Evolutionary conservation across 83 land plant genomes (phyloP), one percentile per base, ranked within the genome.

Genomic region (Picea abies): DNA sequence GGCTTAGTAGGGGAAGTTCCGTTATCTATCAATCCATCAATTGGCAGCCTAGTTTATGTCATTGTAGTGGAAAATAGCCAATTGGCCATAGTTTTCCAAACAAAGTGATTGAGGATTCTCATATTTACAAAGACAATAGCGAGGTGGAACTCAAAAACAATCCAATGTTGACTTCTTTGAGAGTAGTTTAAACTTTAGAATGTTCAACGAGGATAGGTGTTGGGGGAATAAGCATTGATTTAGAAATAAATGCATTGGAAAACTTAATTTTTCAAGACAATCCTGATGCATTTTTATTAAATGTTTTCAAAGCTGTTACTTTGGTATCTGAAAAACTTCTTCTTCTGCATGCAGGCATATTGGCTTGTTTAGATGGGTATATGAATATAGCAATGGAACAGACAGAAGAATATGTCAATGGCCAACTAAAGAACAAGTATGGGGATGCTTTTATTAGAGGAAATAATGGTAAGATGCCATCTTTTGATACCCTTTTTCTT

Each of bases 321-420:
- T 22, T 44, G 11, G 25, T 72, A n/a, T 3, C 19, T 9, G 15
- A 73, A 20, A 20, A 71, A 2, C 41, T 70, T 70, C 44, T 44
- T 78, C 32, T 79, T 83, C 83, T 29, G n/a, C 11, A 9, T 87
- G 56, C 88, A 92, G 97, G 99, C 72, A 96, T 96, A 81, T 82
- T 96, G 63, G 99, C 99, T 62, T 96, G 99, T 85, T 83, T 96
- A 76, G 99, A 96, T 88, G 99, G 99, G 5, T 96, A 96, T 70
- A 96, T 96, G 99, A 96, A 96, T 78, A 96, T 95, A 49, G 99
- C 99, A 41, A 96, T 97, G 98, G 98, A 97, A 84, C 99, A 97
- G 86, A 97, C 99, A 9, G 99, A 97, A 84, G 99, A 97, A 63
- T 97, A 97, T 70, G 99, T 97, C 68, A 97, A 97, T 84, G 99